Base-by-base conservation (phyloP, 495 filamentous ascomycete genomes). In the Daldinia concentrica region DNA sequence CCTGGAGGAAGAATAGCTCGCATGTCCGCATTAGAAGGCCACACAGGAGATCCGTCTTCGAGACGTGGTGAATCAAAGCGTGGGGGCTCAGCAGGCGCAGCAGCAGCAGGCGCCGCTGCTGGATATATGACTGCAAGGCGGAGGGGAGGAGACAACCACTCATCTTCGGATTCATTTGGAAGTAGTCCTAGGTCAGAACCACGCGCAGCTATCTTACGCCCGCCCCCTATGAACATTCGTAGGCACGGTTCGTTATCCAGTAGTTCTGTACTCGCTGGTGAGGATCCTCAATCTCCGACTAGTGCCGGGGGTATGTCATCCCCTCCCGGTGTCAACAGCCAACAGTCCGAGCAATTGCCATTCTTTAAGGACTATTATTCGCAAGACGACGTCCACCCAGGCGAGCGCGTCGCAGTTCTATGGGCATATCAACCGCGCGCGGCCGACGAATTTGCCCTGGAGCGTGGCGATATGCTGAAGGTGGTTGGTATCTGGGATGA, bases 331-430 rank as follows among this genome's bases (percentile, higher is more conserved):
- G 76, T 95, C 57, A 87, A 91, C 5, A 97, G 93, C 74, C 92
- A 93, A 64, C 93, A 97, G 76, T 97, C 94, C 0, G 96, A 99
- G 82, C 96, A 97, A 77, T 80, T 99, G 34, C 88, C 91, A 7
- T 94, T 90, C 76, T 99, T 99, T 88, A 97, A 97, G 74, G 95
- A 99, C 75, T 99, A 99, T 79, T 99, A 99, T 80, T 98, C 95
- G 4, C 89, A 93, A 72, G 95, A 98, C 75, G 94, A 98, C 70
- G 97, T 99, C 68, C 92, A 94, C 67, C 90, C 95, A 3, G 91
- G 91, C 34, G 94, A 98, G 74, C 90, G 89, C 63, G 96, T 99
- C 29, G 87, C 95, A 11, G 92, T 92, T 6, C 87, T 99, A 29
- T 99, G 96, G 96, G 95, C 96, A 6, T 99, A 99, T 76, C 90